Percentiles rank a stretch among this genome's conserved stretches.
Conservation (phyloP, 176 grass and related monocot genomes). For the Zoysia japonica region DNA sequence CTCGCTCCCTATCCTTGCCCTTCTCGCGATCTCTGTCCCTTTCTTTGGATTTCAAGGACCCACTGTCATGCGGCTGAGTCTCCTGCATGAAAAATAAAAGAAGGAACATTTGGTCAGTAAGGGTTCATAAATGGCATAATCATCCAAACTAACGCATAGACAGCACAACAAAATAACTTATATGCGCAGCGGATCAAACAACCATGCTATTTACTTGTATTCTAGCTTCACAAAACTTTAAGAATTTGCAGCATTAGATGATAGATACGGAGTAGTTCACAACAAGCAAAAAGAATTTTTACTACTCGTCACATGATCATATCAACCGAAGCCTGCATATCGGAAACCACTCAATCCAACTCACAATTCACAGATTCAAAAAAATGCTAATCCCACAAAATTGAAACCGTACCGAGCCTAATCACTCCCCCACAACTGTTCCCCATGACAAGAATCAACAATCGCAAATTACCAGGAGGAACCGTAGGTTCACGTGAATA, state of each 20-base stretch:
- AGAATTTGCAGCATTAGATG: neutral
- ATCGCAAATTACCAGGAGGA: neutral
- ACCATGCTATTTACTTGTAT: neutral
- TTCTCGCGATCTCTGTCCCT: conserved; percentile 61
- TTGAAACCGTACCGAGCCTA: neutral
- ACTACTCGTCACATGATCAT: neutral
- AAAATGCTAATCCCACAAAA: neutral
- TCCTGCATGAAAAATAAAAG: conserved; percentile 39
- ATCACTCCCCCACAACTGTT: too few species aligned
- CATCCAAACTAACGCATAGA: neutral
- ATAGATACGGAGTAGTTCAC: neutral
- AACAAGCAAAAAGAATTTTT: neutral
- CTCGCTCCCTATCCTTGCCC: conserved; percentile 70
- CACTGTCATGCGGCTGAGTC: conserved; percentile 54
- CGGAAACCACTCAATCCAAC: neutral
- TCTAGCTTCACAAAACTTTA: neutral
- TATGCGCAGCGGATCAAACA: neutral
- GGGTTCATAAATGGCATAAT: conserved; percentile 2
- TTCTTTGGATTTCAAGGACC: conserved; percentile 70
- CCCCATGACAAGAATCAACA: too few species aligned
- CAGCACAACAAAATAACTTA: neutral
- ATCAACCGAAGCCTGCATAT: neutral
- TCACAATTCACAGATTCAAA: neutral
- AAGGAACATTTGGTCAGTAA: neutral
- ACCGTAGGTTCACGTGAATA: too few species aligned